Evolutionary conservation across 2,329 filamentous ascomycete genomes (phyloP).

Genomic region (Trichoderma simmonsii): DNA sequence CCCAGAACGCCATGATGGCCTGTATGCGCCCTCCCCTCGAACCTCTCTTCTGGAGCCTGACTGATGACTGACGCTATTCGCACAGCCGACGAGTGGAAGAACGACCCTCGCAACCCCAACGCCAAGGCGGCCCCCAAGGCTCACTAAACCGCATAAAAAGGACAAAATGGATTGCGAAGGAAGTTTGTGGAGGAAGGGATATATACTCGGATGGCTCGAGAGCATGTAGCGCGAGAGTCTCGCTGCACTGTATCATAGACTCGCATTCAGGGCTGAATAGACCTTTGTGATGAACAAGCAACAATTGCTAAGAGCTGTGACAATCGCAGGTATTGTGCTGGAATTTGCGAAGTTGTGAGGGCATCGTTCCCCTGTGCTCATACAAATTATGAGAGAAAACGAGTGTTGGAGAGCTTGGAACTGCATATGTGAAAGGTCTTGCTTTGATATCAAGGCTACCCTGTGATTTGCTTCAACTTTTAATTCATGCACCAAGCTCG

Average conservation of each 20-base stretch:
- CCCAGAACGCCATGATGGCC: slow-evolving; percentile 71
- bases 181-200: slow-evolving; percentile 26
- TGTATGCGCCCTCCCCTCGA: slow-evolving; percentile 50
- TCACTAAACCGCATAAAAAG: slow-evolving; percentile 39
- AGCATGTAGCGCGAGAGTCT: slow-evolving; percentile 16
- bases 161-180: slow-evolving; percentile 14
- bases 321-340: neutral
- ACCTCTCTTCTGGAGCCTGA: neutral
- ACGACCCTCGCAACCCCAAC: slow-evolving; percentile 86
- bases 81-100: slow-evolving; percentile 89
- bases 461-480: neutral
- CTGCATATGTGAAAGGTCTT: neutral
- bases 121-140: slow-evolving; percentile 42
- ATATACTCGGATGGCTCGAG: slow-evolving; percentile 29
- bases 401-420: neutral
- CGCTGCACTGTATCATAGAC: slow-evolving; percentile 41
- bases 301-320: neutral
- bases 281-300: slow-evolving; percentile 26
- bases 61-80: slow-evolving; percentile 25
- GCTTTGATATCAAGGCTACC: neutral
- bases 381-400: neutral
- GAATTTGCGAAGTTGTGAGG: neutral
- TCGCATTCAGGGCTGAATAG: slow-evolving; percentile 35
- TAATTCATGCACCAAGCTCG: neutral
- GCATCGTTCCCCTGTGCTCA: neutral